A percentile compares a stretch with the other conserved stretches of the same genome.
phyloP scores from a whole-genome alignment of 768 basidiomycete species.

The Leccinum rimulosum region DNA sequence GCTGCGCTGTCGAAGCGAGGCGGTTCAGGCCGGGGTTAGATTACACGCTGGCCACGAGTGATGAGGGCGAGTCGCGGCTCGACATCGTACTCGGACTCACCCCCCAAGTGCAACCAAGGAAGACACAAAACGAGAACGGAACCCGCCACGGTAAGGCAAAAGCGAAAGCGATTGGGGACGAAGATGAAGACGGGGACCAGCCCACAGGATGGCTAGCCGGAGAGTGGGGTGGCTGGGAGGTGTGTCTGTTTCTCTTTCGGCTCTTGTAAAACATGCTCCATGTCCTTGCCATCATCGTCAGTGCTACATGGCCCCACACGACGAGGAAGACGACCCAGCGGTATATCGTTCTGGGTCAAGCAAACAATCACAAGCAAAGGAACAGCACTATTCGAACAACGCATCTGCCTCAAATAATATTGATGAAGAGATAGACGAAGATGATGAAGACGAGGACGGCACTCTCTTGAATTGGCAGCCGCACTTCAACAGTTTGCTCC shows the following conservation, averaged over 20 bases:
- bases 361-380: slow-evolving; percentile 31
- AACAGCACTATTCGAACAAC: slow-evolving; percentile 10
- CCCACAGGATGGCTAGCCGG: slow-evolving; percentile 63
- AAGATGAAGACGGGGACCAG: slow-evolving; percentile 29
- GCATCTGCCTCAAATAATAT: slow-evolving; percentile 14
- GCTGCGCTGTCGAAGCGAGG: slow-evolving; percentile 74
- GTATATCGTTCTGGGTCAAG: slow-evolving; percentile 73
- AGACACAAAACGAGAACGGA: slow-evolving; percentile 12
- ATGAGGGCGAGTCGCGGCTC: slow-evolving; percentile 75
- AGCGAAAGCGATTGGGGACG: slow-evolving; percentile 18
- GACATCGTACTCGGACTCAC: slow-evolving; percentile 88
- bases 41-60: slow-evolving; percentile 90
- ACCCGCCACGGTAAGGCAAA: slow-evolving; percentile 28
- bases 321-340: slow-evolving; percentile 93
- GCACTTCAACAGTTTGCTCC: slow-evolving; percentile 82
- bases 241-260: slow-evolving; percentile 29
- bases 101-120: slow-evolving; percentile 45
- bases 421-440: slow-evolving; percentile 18
- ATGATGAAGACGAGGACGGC: slow-evolving; percentile 57
- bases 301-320: slow-evolving; percentile 95
- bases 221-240: slow-evolving; percentile 95
- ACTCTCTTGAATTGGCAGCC: slow-evolving; percentile 87
- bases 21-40: slow-evolving; percentile 91
- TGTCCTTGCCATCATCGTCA: slow-evolving; percentile 25
- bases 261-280: background rate